Conservation (phyloP, 2,329 filamentous ascomycete species). For the Pseudogymnoascus sp. region DNA sequence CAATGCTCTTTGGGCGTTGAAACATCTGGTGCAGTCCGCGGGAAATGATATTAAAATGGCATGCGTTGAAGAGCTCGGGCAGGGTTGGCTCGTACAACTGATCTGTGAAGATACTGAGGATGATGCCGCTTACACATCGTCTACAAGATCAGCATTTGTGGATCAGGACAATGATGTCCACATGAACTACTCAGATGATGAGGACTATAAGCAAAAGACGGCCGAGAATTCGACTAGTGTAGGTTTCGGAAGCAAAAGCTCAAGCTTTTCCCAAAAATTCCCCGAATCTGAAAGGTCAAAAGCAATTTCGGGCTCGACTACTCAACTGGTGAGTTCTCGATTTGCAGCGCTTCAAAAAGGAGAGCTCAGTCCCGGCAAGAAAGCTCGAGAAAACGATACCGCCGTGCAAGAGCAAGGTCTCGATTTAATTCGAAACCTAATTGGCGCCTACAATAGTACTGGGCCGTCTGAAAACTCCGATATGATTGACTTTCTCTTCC, state of each 20-base stretch:
- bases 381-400: constrained; percentile 67
- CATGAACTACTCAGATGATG: constrained; percentile 42
- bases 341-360: constrained; percentile 50
- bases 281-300: not conserved
- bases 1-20: constrained; percentile 87
- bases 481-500: constrained; percentile 82
- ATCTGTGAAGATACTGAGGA: constrained; percentile 59
- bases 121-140: constrained; percentile 14
- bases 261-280: not conserved
- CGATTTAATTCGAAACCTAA: constrained; percentile 82
- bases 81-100: constrained; percentile 72
- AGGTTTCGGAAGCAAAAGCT: not conserved
- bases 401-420: constrained; percentile 86
- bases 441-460: constrained; percentile 52
- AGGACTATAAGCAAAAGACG: constrained; percentile 17
- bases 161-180: constrained; percentile 52
- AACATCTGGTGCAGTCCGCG: constrained; percentile 73
- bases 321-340: constrained; percentile 43
- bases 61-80: constrained; percentile 68
- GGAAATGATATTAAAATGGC: constrained; percentile 65
- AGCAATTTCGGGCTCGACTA: constrained; percentile 14
- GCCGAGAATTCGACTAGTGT: not conserved
- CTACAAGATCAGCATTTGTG: constrained; percentile 22
- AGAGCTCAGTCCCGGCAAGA: constrained; percentile 59
- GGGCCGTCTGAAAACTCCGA: constrained; percentile 45